Evolutionary conservation across 2,329 filamentous ascomycete genomes (phyloP).

Genomic region (Orbilia javanica): DNA sequence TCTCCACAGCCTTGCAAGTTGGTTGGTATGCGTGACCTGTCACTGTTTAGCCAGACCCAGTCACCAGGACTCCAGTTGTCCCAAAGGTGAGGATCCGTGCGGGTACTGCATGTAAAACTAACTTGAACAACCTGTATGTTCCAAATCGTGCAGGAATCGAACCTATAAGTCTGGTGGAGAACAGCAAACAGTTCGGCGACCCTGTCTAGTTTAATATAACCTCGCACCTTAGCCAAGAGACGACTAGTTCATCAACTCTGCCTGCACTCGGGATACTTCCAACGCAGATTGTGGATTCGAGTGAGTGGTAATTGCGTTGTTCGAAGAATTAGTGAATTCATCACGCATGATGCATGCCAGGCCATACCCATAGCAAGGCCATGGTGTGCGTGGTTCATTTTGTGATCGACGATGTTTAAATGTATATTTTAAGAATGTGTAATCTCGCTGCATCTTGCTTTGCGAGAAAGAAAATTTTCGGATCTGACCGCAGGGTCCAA

Average conservation of each 20-base stretch:
- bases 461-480: neutral
- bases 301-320: constrained; percentile 38
- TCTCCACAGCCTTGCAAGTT: constrained; percentile 13
- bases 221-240: neutral
- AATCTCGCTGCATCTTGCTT: constrained; percentile 24
- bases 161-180: constrained; percentile 36
- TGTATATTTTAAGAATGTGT: constrained; percentile 21
- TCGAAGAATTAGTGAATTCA: constrained; percentile 30
- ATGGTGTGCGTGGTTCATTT: neutral
- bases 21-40: constrained; percentile 37
- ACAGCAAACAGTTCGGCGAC: constrained; percentile 46
- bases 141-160: constrained; percentile 48
- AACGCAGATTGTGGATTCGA: constrained; percentile 30
- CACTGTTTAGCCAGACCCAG: constrained; percentile 35
- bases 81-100: constrained; percentile 58
- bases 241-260: neutral
- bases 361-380: too few species aligned
- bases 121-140: constrained; percentile 33
- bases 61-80: constrained; percentile 36
- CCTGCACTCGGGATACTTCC: constrained; percentile 23
- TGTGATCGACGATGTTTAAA: constrained; percentile 12
- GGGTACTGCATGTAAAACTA: constrained; percentile 37
- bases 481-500: constrained; percentile 13
- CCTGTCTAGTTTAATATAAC: constrained; percentile 25
- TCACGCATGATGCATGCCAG: constrained; percentile 38